These are phyloP conservation scores for Kwoniella sp. DNA, from an alignment of 768 basidiomycete genomes.

Conservation along the genomic window DNA sequence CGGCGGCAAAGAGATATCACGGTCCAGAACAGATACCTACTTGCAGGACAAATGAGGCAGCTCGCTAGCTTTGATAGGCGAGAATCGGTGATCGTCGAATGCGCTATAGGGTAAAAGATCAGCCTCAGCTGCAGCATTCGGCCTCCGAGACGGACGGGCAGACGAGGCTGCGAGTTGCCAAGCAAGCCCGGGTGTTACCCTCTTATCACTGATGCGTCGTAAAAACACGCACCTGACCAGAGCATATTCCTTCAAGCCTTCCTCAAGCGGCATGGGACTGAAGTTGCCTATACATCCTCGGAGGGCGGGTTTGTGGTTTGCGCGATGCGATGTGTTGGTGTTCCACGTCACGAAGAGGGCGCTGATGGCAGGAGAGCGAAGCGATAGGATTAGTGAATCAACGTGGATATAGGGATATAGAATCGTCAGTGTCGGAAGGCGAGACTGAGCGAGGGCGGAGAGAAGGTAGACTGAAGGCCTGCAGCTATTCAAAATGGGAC, in stretches of 20 bases:
- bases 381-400: not conserved
- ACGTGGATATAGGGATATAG: too few species aligned
- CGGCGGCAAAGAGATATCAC: not conserved
- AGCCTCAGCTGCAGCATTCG: too few species aligned
- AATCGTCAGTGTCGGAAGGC: too few species aligned
- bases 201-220: too few species aligned
- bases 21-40: slow-evolving; percentile 60
- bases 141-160: too few species aligned
- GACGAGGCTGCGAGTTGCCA: too few species aligned
- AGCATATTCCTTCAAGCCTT: slow-evolving; percentile 86
- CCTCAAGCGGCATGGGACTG: slow-evolving; percentile 69
- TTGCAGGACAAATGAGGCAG: slow-evolving; percentile 80
- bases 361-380: slow-evolving; percentile 57
- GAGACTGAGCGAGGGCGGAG: too few species aligned
- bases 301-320: slow-evolving; percentile 60
- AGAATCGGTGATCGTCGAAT: slow-evolving; percentile 83
- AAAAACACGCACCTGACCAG: slow-evolving; percentile 73
- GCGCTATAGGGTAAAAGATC: slow-evolving; percentile 68
- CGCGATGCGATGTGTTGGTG: slow-evolving; percentile 64
- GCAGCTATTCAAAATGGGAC: slow-evolving; percentile 46
- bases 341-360: slow-evolving; percentile 98
- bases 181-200: too few species aligned
- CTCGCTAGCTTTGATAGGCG: slow-evolving; percentile 72
- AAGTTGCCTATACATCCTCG: slow-evolving; percentile 97
- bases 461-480: too few species aligned